Conservation (phyloP, 768 basidiomycete genomes). For the Cyclocybe cylindracea region DNA sequence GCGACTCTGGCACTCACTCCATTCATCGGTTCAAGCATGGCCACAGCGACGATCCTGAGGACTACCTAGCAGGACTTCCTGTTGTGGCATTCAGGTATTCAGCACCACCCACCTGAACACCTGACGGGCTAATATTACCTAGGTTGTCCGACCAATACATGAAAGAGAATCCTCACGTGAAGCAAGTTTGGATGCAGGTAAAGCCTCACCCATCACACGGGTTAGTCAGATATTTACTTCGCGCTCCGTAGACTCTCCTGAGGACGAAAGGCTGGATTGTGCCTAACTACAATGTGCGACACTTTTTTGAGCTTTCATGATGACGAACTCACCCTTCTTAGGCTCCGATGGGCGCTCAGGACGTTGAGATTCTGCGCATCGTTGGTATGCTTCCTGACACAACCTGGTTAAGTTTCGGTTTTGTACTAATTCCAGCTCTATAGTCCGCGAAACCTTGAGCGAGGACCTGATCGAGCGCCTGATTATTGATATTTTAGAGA, state of each 20-base stretch:
- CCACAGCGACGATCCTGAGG: slow-evolving; percentile 41
- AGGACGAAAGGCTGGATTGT: slow-evolving; percentile 62
- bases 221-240: slow-evolving; percentile 3
- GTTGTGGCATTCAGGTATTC: slow-evolving; percentile 58
- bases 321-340: slow-evolving; percentile 6
- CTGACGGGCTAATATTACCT: not conserved
- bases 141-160: slow-evolving; percentile 53
- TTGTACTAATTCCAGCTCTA: slow-evolving; percentile 14
- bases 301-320: not conserved
- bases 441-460: slow-evolving; percentile 56
- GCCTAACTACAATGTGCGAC: slow-evolving; percentile 51
- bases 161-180: slow-evolving; percentile 49
- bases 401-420: slow-evolving; percentile 20
- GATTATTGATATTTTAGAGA: slow-evolving; percentile 49
- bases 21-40: slow-evolving; percentile 1
- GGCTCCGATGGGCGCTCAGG: slow-evolving; percentile 52
- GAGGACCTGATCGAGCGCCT: slow-evolving; percentile 53
- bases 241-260: slow-evolving; percentile 34
- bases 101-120: too few species aligned
- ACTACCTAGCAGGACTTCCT: slow-evolving; percentile 54
- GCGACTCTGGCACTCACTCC: not conserved
- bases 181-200: slow-evolving; percentile 55
- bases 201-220: not conserved
- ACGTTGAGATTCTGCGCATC: slow-evolving; percentile 59
- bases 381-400: slow-evolving; percentile 38